phyloP scores from a whole-genome alignment of 78 protist genomes.

The Dictyostelium capitatum region DNA sequence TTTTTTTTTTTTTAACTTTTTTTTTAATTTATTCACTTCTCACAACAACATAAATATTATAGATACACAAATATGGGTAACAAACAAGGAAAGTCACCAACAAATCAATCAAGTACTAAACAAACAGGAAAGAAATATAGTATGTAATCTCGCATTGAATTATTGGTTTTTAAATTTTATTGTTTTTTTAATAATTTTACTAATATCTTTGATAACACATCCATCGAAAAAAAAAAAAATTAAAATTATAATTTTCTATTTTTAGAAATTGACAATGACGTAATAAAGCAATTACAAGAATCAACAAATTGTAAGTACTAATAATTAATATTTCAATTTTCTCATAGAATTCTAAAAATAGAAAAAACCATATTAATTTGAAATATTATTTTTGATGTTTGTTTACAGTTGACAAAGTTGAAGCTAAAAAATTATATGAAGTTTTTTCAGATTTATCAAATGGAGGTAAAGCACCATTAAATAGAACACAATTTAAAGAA shows the following conservation, averaged over 20 bases:
- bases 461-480: constrained; percentile 74
- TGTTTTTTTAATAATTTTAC: neutral
- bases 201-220: neutral
- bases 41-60: neutral
- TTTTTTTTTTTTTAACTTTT: neutral
- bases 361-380: no score
- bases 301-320: constrained; percentile 67
- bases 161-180: neutral
- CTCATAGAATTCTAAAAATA: neutral
- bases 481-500: constrained; percentile 57
- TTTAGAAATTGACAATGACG: constrained; percentile 60
- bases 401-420: constrained; percentile 75
- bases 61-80: constrained; percentile 39
- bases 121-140: constrained; percentile 55
- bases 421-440: constrained; percentile 77
- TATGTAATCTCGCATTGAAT: neutral
- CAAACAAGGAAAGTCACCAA: constrained; percentile 50
- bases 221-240: neutral
- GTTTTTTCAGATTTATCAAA: constrained; percentile 59
- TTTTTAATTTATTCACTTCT: neutral
- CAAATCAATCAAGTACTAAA: neutral
- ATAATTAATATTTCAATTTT: neutral
- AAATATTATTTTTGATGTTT: neutral
- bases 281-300: constrained; percentile 58
- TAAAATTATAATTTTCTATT: neutral